Base-by-base conservation (phyloP, 257 asterid genomes). In the Capsicum pubescens region DNA sequence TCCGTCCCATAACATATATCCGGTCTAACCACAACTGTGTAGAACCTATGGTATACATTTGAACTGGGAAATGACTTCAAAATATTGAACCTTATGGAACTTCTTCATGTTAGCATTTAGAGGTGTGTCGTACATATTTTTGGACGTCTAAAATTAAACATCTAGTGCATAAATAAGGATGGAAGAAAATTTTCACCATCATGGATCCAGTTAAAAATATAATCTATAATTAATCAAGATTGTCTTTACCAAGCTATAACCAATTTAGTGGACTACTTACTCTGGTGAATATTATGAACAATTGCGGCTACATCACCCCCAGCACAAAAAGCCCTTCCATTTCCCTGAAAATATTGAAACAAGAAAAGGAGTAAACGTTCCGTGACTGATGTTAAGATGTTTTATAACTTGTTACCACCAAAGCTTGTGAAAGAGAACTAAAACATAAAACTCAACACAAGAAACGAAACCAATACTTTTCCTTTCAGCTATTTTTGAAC, bases 241-340 rank as follows among this genome's bases (percentile, higher is more conserved):
- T 54, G 50, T 32, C 2, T 13, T 77, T 77, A 54, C 64, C 15
- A 77, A 54, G 64, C 61, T 74, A 77, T 77, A 36, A 77, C 15
- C 61, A 77, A 26, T 54, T 77, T 0, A 54, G 44, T 21, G 12
- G 78, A 55, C 46, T 3, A 55, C 79, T 74, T 85, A 94, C 98
- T 97, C 91, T 86, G 88, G 80, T 81, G 89, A 83, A 92, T 85
- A 82, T 92, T 91, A 89, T 72, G 94, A 86, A 90, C 97, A 85
- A 92, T 93, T 63, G 93, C 93, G 9, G 97, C 91, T 85, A 93
- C 98, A 90, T 96, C 99, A 77, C 95, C 99, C 71, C 99, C 99
- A 26, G 98, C 97, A 92, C 98, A 96, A 85, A 94, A 96, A 86
- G 99, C 94, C 87, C 98, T 92, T 79, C 99, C 99, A 39, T 86